Conservation (phyloP, 495 filamentous ascomycete species). For the Penicillium subrubescens region DNA sequence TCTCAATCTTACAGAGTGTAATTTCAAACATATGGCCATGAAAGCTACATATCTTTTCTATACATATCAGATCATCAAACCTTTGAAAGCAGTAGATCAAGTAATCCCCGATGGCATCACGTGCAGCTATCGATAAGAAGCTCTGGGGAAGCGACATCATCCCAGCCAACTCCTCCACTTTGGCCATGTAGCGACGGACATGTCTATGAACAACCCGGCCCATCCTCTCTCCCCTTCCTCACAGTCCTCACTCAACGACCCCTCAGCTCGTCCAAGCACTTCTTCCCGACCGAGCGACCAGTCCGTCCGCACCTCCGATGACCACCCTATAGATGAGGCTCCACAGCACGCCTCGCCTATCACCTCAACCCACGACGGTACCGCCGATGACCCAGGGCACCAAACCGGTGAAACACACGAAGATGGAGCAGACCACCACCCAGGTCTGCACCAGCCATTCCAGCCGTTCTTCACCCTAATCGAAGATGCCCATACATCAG, state of each 20-base stretch:
- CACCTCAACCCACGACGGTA: slow-evolving; percentile 14
- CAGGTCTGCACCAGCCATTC: slow-evolving; percentile 30
- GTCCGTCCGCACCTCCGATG: slow-evolving; percentile 14
- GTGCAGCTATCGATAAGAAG: slow-evolving; percentile 31
- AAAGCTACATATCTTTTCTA: no score
- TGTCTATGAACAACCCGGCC: slow-evolving; percentile 38
- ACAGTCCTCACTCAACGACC: slow-evolving; percentile 27
- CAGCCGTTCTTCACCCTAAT: slow-evolving; percentile 58
- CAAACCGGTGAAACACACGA: slow-evolving; percentile 3
- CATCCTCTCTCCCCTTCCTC: slow-evolving; percentile 33
- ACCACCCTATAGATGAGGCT: slow-evolving; percentile 18
- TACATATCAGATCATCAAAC: not conserved
- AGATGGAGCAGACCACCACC: slow-evolving; percentile 11
- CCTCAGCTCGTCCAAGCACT: slow-evolving; percentile 2
- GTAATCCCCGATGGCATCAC: slow-evolving; percentile 6
- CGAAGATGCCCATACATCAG: slow-evolving; percentile 46
- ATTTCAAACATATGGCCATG: not conserved
- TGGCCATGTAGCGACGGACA: slow-evolving; percentile 41
- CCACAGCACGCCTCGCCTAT: slow-evolving; percentile 3
- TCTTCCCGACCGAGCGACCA: slow-evolving; percentile 31
- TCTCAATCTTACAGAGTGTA: not conserved
- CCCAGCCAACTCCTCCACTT: not conserved
- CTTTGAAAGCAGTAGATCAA: not conserved
- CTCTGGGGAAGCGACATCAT: slow-evolving; percentile 21
- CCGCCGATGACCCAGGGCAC: slow-evolving; percentile 7